Evolutionary conservation across 345 rosid species (phyloP), one percentile per base, ranked within the genome.

Genomic region (Brassica incana): DNA sequence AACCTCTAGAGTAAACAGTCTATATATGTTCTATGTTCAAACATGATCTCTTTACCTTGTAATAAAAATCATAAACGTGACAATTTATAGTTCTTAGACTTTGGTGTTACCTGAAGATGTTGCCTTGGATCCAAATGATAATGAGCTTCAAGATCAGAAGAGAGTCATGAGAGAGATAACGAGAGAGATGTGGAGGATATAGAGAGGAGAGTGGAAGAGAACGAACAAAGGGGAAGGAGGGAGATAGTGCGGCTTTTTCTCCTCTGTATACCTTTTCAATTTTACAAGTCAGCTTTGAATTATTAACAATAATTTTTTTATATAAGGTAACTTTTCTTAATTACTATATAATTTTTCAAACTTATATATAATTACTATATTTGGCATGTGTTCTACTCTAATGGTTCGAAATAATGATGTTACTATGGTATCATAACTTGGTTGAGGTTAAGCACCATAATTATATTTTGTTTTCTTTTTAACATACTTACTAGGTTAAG

Each of bases 71-170:
- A 58, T 56, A 68, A 68, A 76, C 7, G 67, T 67, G 68, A 60
- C 35, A 30, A 69, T 30, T 30, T 40, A 62, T 68, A 36, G 29
- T 67, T n/a, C 63, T 38, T 56, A 54, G 64, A 12, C 12, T 67
- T 69, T 8, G 61, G 32, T 65, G 66, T 67, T 79, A 79, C 82
- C 82, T 79, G 70, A 48, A 48, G 63, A 66, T 7, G 9, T 75
- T 32, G 20, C 15, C 52, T 50, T 20, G 10, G 50, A 68, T 61
- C 2, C 50, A 77, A 70, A 62, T 11, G 63, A 65, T 71, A 48
- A 64, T 71, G 71, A 23, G 66, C 54, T 62, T 70, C 38, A 48
- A 33, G 69, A 70, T 33, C 64, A 77, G 58, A 50, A 54, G 20
- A 16, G 60, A 16, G 59, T 54, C 23, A 54, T 2, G 64, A 36